Conservation (phyloP, 2,329 filamentous ascomycete genomes). For the Calycina herbarum region DNA sequence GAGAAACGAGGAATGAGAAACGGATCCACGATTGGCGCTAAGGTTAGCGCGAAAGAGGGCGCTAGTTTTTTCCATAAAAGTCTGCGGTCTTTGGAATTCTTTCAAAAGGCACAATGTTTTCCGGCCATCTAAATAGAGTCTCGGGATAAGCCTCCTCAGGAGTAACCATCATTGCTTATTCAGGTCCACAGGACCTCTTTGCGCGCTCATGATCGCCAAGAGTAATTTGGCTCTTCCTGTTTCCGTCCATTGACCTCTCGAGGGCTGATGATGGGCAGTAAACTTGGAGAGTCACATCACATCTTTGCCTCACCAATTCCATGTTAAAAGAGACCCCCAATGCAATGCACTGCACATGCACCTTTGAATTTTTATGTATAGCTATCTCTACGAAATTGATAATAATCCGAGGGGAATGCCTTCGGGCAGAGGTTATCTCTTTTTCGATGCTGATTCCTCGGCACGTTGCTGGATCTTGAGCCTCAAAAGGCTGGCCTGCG, state of each 20-base stretch:
- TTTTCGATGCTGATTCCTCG: constrained; percentile 32
- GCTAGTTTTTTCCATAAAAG: constrained; percentile 2
- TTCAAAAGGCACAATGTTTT: constrained; percentile 5
- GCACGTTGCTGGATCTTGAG: constrained; percentile 77
- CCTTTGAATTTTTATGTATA: not conserved
- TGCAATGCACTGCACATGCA: too few species aligned
- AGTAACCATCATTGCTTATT: constrained; percentile 78
- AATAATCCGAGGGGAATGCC: not conserved
- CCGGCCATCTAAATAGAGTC: constrained; percentile 98
- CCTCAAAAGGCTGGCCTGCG: constrained; percentile 74
- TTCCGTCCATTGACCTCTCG: constrained; percentile 63
- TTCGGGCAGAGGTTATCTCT: not conserved
- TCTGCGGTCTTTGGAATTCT: not conserved
- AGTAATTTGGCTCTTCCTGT: constrained; percentile 72
- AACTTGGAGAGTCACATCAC: constrained; percentile 49
- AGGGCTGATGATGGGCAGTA: constrained; percentile 54
- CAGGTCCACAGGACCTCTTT: constrained; percentile 78
- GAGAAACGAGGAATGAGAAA: not conserved
- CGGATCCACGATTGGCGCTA: too few species aligned
- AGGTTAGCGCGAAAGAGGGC: constrained; percentile 8
- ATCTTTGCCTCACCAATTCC: not conserved
- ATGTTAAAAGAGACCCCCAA: not conserved
- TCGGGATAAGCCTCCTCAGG: constrained; percentile 72
- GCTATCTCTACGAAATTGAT: not conserved
- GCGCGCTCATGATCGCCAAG: constrained; percentile 99